These are phyloP conservation scores for Lepidium didymum DNA, from an alignment of 345 rosid genomes.

Conservation along the genomic window DNA sequence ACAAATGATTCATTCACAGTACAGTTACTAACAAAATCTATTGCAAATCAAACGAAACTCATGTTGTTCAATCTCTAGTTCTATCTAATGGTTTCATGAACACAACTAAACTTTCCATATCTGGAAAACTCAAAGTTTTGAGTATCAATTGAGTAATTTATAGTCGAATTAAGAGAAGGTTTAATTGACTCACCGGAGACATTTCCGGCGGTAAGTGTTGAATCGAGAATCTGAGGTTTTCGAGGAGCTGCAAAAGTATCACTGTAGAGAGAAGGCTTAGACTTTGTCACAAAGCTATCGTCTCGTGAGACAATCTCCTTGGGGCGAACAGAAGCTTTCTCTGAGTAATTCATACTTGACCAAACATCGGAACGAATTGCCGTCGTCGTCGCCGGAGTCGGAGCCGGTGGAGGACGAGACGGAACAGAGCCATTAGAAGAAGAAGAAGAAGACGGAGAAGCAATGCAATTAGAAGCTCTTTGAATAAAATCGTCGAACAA, in stretches of 20 bases:
- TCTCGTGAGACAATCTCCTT: conserved; percentile 57
- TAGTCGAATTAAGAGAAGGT: background rate
- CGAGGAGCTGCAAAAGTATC: conserved; percentile 35
- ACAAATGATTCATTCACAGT: background rate
- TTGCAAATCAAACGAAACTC: background rate
- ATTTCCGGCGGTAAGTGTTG: conserved; percentile 42
- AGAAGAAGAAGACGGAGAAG: conserved; percentile 41
- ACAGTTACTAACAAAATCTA: background rate
- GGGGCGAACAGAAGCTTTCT: conserved; percentile 28
- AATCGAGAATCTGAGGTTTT: conserved; percentile 50
- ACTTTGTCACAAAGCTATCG: conserved; percentile 66
- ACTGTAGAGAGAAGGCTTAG: conserved; percentile 45
- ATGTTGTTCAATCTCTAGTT: background rate
- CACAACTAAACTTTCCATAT: background rate
- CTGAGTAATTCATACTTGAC: conserved; percentile 22
- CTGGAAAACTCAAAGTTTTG: background rate
- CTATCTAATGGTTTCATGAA: background rate
- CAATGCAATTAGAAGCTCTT: conserved; percentile 73
- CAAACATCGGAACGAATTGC: background rate
- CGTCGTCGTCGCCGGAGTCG: background rate
- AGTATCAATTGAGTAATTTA: background rate
- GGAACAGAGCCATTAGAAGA: conserved; percentile 20
- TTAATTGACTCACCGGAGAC: conserved; percentile 42
- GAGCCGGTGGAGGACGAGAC: background rate
- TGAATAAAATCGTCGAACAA: conserved; percentile 77